Evolutionary conservation across 371 early-diverging fungal genomes (phyloP), one percentile per base, ranked within the genome.

Genomic region (Syncephalastrum sp.): DNA sequence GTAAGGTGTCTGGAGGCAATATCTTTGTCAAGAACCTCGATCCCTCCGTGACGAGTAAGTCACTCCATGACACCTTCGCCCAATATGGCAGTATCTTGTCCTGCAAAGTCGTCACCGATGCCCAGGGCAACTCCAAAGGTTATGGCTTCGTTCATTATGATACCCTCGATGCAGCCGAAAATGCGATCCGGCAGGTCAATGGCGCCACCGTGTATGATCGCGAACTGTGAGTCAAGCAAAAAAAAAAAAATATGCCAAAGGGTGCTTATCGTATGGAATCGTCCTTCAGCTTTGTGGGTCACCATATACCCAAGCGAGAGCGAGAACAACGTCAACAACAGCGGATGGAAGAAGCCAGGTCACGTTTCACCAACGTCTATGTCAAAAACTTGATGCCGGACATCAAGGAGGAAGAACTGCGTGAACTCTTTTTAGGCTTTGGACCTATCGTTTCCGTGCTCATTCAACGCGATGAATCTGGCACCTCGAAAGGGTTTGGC

Each of bases 1-100:
- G 97, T 74, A 83, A 83, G 63, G 76, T 83, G 50, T 93, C 94
- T 27, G 77, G 81, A 33, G 98, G 97, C 66, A 99, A 99, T 83
- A 89, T 99, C 64, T 94, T 99, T 77, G 96, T 99, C 79, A 99
- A 99, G 86, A 99, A 99, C 87, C 82, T 99, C 50, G 95, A 96
- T 77, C 77, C 88, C 17, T 65, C 89, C 45, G 95, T 98, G 59
- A 96, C 95, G 72, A 91, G 92, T 82, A 96, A 86, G 62, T 92
- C 99, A 44, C 88, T 99, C 27, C 91, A 97, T 75, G 99, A 99
- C 71, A 99, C 99, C 47, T 99, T 99, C 81, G 84, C 92, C n/a
- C 91, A 95, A 33, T 99, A 98, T 69, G 99, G 99, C 54, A 82
- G 86, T 70, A 99, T 99, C 64, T 73, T 95, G n/a, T 93, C 92